Evolutionary conservation across 306 rosid species (phyloP).

Genomic region (Ochetophila trinervis): DNA sequence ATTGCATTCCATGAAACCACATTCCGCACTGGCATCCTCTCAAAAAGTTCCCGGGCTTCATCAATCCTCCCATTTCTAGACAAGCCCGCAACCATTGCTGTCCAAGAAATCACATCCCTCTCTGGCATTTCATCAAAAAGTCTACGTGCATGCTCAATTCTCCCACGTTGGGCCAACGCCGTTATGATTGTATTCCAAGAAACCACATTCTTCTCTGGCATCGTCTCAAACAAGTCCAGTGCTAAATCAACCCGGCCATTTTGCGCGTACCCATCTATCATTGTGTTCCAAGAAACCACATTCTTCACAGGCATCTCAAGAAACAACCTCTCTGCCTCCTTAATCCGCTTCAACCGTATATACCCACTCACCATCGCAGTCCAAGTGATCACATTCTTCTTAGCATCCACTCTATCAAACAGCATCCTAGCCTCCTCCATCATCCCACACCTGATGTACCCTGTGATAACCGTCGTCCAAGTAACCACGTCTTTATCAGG

Average conservation of each 20-base stretch:
- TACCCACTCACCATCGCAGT: conserved; percentile 47
- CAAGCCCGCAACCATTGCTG: conserved; percentile 38
- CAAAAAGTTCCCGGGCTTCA: conserved; percentile 41
- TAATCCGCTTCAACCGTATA: conserved; percentile 26
- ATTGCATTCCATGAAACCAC: conserved; percentile 53
- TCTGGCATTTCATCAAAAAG: conserved; percentile 39
- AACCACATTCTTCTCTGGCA: conserved; percentile 49
- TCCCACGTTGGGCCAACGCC: conserved; percentile 28
- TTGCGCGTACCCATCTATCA: conserved; percentile 46
- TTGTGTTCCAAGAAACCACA: conserved; percentile 53
- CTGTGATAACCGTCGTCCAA: conserved; percentile 44
- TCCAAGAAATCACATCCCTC: conserved; percentile 53
- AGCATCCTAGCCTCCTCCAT: conserved; percentile 39
- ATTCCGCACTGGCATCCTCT: conserved; percentile 39
- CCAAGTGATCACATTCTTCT: conserved; percentile 51
- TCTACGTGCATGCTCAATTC: conserved; percentile 35
- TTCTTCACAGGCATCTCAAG: conserved; percentile 44
- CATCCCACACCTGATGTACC: conserved; percentile 39
- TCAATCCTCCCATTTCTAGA: conserved; percentile 42
- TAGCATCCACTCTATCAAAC: conserved; percentile 42
- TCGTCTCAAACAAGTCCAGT: conserved; percentile 34
- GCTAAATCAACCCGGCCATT: conserved; percentile 30
- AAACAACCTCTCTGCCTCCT: conserved; percentile 42
- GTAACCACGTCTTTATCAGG: conserved; percentile 40
- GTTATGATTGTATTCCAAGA: conserved; percentile 47